Evolutionary conservation across 192 early-diverging fungal genomes (phyloP).

Genomic region (Entomortierella parvispora): DNA sequence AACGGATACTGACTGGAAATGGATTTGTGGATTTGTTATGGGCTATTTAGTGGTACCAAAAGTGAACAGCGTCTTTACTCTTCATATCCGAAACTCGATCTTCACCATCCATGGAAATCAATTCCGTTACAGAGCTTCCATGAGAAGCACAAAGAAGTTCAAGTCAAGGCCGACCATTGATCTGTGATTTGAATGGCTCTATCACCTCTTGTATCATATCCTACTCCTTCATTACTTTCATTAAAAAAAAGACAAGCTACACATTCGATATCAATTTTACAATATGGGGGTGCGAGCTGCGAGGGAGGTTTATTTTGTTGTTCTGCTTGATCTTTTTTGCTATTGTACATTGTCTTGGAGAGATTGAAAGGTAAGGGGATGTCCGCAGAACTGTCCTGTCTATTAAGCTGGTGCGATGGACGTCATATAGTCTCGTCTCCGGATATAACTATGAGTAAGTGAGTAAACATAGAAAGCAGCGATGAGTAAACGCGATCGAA

Average conservation of each 20-base stretch:
- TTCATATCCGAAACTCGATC: constrained; percentile 53
- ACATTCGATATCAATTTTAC: too few species aligned
- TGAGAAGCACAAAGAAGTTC: constrained; percentile 79
- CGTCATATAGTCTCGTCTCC: constrained; percentile 26
- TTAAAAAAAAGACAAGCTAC: too few species aligned
- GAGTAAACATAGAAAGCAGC: neutral
- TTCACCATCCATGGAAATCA: constrained; percentile 83
- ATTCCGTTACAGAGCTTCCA: constrained; percentile 75
- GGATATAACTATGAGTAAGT: constrained; percentile 24
- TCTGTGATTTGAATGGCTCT: constrained; percentile 26
- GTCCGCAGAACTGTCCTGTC: neutral
- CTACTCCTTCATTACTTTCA: neutral
- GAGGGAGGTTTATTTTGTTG: too few species aligned
- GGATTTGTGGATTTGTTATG: constrained; percentile 15
- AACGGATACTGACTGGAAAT: too few species aligned
- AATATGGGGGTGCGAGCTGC: too few species aligned
- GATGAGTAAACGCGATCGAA: neutral
- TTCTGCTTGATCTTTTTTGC: too few species aligned
- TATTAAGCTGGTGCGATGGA: neutral
- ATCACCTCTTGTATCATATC: neutral
- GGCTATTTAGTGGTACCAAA: constrained; percentile 74
- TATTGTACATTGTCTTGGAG: neutral
- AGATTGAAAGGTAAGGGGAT: neutral
- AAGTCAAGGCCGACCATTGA: constrained; percentile 73
- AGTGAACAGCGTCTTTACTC: constrained; percentile 65